Base-by-base conservation (phyloP, 2,329 filamentous ascomycete species). In the Apiospora phragmitis region DNA sequence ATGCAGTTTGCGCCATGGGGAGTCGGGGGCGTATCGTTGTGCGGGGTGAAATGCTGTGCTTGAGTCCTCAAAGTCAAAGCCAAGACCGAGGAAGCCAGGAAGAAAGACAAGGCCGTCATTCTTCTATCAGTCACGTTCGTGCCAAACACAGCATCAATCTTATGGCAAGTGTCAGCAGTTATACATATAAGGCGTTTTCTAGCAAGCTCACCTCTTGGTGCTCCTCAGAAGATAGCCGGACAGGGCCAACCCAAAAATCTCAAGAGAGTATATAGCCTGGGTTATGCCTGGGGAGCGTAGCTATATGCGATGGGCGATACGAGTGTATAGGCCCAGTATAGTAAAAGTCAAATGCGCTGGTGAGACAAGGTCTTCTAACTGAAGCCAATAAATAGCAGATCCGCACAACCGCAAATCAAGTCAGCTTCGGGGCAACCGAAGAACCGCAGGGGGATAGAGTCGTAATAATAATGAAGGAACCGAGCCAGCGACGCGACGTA, bases 1-100 rank as follows among this genome's bases (percentile, higher is more conserved):
- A 84, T 76, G 55, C 76, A 79, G 68, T 59, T 72, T 26, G 55
- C 67, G 16, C 32, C 49, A 41, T 41, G 43, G 38, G 24, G 14
- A 21, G 24, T n/a, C n/a, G 24, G 32, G 6, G 43, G 6, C 35
- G 26, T 67, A 26, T 70, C 70, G 35, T 67, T 32, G 35, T 45
- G 67, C 32, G 70, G 42, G 41, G 51, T 24, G 67, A 49, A 45
- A 55, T 51, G 45, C 41, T 47, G 65, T n/a, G 65, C 42, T 47
- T 67, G 65, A 29, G 65, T 29, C 18, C 42, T 11, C 65, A 47
- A 26, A 35, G 65, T 11, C 65, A 47, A 26, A 35, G 65, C 65
- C 42, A 47, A 4, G 42, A 67, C 16, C 14, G 45, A 35, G 24
- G 42, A 43, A 47, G 65, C 65, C 42, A 67, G 42, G 4, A 47